These are phyloP conservation scores for Oryza rufipogon DNA, from an alignment of 176 grass and related monocot species.

Conservation along the genomic window DNA sequence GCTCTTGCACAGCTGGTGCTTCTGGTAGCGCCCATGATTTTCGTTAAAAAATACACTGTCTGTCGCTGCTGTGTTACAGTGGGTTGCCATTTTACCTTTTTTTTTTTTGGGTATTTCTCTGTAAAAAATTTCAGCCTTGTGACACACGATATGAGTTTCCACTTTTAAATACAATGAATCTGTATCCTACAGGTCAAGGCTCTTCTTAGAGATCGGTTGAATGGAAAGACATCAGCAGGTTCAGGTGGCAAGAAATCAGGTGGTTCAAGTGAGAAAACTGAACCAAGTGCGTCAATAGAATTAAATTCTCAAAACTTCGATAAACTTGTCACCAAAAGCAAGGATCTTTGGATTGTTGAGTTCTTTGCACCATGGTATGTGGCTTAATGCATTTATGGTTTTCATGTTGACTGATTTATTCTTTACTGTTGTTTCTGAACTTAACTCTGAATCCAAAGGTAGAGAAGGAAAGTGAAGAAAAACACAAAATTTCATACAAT, in stretches of 20 bases:
- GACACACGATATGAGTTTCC: neutral
- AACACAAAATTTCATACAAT: neutral
- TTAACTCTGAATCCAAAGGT: neutral
- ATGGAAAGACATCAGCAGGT: slow-evolving; percentile 66
- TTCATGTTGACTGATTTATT: slow-evolving; percentile 19
- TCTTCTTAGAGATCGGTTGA: slow-evolving; percentile 84
- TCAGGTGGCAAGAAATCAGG: slow-evolving; percentile 79
- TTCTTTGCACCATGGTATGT: slow-evolving; percentile 99
- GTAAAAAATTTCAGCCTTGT: neutral
- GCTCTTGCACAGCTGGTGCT: neutral
- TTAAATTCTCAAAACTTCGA: slow-evolving; percentile 90
- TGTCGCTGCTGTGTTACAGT: neutral
- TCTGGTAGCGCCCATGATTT: neutral
- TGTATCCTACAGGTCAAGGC: slow-evolving; percentile 69
- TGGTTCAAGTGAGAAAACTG: slow-evolving; percentile 77
- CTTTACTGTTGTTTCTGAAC: slow-evolving; percentile 9
- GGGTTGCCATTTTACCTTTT: neutral
- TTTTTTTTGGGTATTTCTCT: neutral
- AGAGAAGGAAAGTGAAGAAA: neutral
- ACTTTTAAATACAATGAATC: neutral
- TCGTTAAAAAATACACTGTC: slow-evolving; percentile 15
- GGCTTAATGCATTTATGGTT: slow-evolving; percentile 13
- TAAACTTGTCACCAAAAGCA: slow-evolving; percentile 86
- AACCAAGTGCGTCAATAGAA: slow-evolving; percentile 78
- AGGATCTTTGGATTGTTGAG: slow-evolving; percentile 97